These are phyloP conservation scores for Eucalyptus pauciflora DNA, from an alignment of 345 rosid species.

Conservation along the genomic window DNA sequence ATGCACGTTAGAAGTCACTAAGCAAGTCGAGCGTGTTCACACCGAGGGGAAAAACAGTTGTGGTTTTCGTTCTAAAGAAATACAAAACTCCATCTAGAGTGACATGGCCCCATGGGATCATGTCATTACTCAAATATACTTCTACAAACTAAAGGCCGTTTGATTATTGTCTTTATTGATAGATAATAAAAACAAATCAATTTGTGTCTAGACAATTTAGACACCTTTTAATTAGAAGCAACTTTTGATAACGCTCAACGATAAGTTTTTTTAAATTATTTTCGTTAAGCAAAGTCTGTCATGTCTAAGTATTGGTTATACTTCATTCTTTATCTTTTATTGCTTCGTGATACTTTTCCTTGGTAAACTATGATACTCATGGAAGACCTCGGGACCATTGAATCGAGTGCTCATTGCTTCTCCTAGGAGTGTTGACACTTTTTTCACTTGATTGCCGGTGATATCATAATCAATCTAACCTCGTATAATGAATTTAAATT, in stretches of 20 bases:
- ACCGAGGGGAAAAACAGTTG: neutral
- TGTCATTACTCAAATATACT: neutral
- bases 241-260: neutral
- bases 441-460: neutral
- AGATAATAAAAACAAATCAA: neutral
- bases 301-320: neutral
- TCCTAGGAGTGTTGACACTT: neutral
- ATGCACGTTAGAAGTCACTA: neutral
- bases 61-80: neutral
- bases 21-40: neutral
- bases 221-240: neutral
- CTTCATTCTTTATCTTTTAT: neutral
- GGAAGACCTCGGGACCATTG: neutral
- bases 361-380: neutral
- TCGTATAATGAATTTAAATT: neutral
- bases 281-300: neutral
- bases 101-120: neutral
- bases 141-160: neutral
- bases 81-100: neutral
- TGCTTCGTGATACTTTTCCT: neutral
- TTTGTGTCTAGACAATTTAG: neutral
- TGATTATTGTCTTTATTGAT: neutral
- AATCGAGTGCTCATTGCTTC: neutral
- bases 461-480: neutral
- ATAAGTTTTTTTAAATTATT: neutral